Base-by-base conservation (phyloP, 352 stramenopile genomes). In the Globisporangium alternatum region DNA sequence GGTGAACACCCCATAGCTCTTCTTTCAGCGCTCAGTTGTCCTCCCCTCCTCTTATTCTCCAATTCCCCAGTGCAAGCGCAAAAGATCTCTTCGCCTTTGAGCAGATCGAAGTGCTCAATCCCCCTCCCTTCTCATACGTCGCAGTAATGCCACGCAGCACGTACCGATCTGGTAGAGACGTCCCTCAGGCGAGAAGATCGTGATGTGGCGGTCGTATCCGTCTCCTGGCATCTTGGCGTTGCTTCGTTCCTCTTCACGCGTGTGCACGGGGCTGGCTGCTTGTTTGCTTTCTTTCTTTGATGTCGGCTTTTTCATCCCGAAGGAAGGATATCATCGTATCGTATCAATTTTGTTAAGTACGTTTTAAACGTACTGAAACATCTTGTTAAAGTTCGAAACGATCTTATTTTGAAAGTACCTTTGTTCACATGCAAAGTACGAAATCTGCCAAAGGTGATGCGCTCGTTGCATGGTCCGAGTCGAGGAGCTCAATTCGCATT, bases 181-280 rank as follows among this genome's bases (percentile, higher is more conserved):
- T 47, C 98, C 98, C 74, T 99, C 96, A 10, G 98, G 97, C 62
- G 95, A 99, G 80, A 99, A 99, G 75, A 99, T 99, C 51, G 97
- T 99, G 76, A 99, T 94, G 76, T 96, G 82, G 71, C 89, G 83
- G 68, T 97, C 89, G 76, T 97, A 97, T 89, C 85, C 88, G 75
- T 91, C 86, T 72, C 86, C 83, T 67, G 89, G 69, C 88, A 96
- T 96, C 66, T 56, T 76, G 63, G 15, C 19, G 8, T 25, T 35
- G 41, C 33, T 58, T 49, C 19, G 25, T 35, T 31, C 31, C 31
- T 39, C 51, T 57, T 56, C 51, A 21, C 33, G 51, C 51, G 51
- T 8, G 43, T 21, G 41, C 41, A 39, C 30, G 49, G 30, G 28
- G 28, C 15, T n/a, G 21, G 51, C 51, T 56, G 33, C 30, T 57